These are phyloP conservation scores for Lumnitzera racemosa DNA, from an alignment of 345 rosid species.

Conservation along the genomic window DNA sequence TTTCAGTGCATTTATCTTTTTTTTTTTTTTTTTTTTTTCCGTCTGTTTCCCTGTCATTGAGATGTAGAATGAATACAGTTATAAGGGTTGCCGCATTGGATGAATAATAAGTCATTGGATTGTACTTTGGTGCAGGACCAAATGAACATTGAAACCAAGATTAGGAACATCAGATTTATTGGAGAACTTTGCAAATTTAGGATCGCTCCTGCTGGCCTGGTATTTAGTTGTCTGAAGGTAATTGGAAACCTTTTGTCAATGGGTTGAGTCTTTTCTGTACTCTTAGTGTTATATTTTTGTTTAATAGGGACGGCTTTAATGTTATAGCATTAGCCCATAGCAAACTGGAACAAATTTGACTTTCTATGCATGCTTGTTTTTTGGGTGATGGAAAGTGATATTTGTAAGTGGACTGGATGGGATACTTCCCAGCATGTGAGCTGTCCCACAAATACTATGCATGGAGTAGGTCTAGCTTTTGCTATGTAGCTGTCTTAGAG, in stretches of 20 bases:
- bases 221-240: constrained; percentile 97
- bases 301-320: no score
- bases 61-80: background rate
- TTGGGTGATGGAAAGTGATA: no score
- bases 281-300: no score
- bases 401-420: no score
- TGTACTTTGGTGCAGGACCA: constrained; percentile 69
- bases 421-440: no score
- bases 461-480: no score
- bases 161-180: constrained; percentile 92
- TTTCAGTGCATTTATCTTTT: background rate
- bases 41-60: background rate
- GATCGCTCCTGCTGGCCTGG: constrained; percentile 73
- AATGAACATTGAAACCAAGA: constrained; percentile 98
- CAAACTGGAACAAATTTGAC: no score
- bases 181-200: constrained; percentile 98
- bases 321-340: no score
- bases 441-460: no score
- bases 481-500: no score
- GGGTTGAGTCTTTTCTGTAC: no score
- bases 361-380: no score
- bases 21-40: background rate
- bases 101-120: background rate
- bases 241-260: background rate
- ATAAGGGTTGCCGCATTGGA: constrained; percentile 11